Conservation (phyloP, 2,329 filamentous ascomycete genomes). For the Neofusicoccum parvum region DNA sequence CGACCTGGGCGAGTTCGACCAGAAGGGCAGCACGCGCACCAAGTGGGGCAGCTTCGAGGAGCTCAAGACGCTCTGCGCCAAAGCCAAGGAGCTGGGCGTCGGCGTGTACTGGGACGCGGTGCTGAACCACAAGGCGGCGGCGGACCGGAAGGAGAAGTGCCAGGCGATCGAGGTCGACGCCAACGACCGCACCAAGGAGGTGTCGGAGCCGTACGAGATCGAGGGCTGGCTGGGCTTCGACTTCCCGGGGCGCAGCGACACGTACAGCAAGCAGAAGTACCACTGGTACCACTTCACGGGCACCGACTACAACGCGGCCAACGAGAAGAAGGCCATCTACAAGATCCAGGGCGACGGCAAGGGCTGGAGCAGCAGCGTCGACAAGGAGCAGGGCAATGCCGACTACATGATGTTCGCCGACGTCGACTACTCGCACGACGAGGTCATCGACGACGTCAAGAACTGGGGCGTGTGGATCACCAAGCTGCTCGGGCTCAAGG, state of each 20-base stretch:
- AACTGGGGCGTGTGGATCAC: constrained; percentile 69
- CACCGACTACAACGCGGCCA: constrained; percentile 65
- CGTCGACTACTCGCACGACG: constrained; percentile 64
- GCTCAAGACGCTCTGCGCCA: constrained; percentile 54
- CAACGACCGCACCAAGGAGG: constrained; percentile 58
- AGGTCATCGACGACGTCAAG: constrained; percentile 67
- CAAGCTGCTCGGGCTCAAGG: constrained; percentile 61
- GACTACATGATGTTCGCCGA: constrained; percentile 75
- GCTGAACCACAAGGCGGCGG: constrained; percentile 71
- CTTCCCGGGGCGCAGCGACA: constrained; percentile 62
- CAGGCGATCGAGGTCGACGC: constrained; percentile 65
- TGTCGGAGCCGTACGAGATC: constrained; percentile 62
- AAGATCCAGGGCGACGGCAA: constrained; percentile 66
- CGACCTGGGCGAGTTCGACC: constrained; percentile 70
- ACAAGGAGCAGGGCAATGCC: constrained; percentile 65
- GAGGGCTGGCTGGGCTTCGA: constrained; percentile 69
- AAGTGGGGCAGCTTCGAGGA: constrained; percentile 72
- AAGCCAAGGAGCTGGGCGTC: constrained; percentile 57
- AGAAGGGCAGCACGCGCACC: constrained; percentile 64
- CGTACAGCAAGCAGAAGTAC: constrained; percentile 65
- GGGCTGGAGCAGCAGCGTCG: constrained; percentile 64
- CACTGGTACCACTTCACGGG: constrained; percentile 69
- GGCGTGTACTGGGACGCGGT: constrained; percentile 70
- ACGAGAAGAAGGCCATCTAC: constrained; percentile 63
- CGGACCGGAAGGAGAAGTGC: constrained; percentile 65